Conservation (phyloP, 176 grass and related monocot genomes). For the Zea luxurians region DNA sequence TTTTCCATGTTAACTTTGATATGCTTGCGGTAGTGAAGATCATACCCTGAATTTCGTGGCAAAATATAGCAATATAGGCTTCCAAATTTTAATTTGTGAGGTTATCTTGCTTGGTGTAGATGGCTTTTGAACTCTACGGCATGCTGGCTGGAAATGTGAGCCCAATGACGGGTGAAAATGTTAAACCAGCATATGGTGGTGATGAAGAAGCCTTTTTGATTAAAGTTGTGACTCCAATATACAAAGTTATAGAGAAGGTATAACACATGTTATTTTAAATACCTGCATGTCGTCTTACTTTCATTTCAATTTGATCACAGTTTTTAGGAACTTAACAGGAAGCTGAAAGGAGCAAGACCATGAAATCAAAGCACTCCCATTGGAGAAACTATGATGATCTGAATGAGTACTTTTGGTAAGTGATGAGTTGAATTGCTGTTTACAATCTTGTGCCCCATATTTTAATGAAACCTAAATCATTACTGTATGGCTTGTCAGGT, state of each 20-base stretch:
- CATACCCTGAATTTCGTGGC: not conserved
- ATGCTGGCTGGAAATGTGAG: constrained; percentile 90
- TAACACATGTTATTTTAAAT: constrained; percentile 17
- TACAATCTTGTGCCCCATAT: constrained; percentile 5
- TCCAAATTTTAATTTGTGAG: constrained; percentile 2
- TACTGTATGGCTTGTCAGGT: constrained; percentile 57
- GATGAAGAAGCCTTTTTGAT: constrained; percentile 81
- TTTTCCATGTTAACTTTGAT: not conserved
- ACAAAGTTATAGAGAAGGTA: constrained; percentile 75
- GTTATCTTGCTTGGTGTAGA: constrained; percentile 50
- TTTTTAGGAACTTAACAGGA: constrained; percentile 57
- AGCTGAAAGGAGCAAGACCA: constrained; percentile 75
- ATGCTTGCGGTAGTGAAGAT: not conserved
- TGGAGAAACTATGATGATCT: constrained; percentile 99
- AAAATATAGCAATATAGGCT: not conserved
- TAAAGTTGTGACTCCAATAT: constrained; percentile 94
- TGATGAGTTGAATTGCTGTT: not conserved
- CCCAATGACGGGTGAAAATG: constrained; percentile 88
- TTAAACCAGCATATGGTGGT: constrained; percentile 88
- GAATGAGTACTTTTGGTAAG: constrained; percentile 97
- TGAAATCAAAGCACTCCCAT: constrained; percentile 91
- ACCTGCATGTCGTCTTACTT: constrained; percentile 6
- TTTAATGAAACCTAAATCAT: constrained; percentile 28
- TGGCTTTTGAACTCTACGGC: constrained; percentile 93
- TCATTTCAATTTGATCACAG: constrained; percentile 22